Evolutionary conservation across 495 filamentous ascomycete species (phyloP), one percentile per base, ranked within the genome.

Genomic region (Aspergillus ellipticus): DNA sequence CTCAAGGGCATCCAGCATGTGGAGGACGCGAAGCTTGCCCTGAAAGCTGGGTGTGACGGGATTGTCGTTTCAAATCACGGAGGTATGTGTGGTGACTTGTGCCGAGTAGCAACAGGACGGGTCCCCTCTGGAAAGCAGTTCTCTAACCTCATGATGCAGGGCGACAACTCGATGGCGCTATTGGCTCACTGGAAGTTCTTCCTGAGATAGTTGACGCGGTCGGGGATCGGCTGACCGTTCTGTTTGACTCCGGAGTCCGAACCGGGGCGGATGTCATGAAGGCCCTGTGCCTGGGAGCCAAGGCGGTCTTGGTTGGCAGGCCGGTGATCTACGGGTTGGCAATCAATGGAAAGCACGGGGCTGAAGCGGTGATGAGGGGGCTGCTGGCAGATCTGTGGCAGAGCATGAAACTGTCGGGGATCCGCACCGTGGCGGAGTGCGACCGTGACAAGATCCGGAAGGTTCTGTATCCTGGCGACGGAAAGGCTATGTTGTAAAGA

Each of bases 251-350:
- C 4, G 86, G 86, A 2, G 70, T 89, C 31, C 78, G 85, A 4
- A 78, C 78, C 26, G 85, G 77, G 0, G 75, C 76, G 3, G 85
- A 88, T 66, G 70, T 87, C 61, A 80, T 96, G 74, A 97, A 96
- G 72, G 92, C 92, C 51, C 75, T 96, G 33, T 94, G 89, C 58
- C 76, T 97, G 3, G 92, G 92, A 39, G 92, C 91, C 5, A 89
- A 84, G 66, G 91, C 88, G n/a, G 91, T 96, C 0, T 85, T 93
- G 16, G 90, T 96, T 55, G 91, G 89, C 11, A 74, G 92, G 22
- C 92, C 92, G 16, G 90, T 92, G 69, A 76, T 96, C 60, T 96
- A 90, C 66, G 92, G 92, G 46, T 90, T 96, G 16, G 77, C 74
- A 1, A 75, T 83, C 31, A 75, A 73, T 28, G 85, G 85, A 8